Conservation (phyloP, 768 basidiomycete species). For the Podaxis rugospora region DNA sequence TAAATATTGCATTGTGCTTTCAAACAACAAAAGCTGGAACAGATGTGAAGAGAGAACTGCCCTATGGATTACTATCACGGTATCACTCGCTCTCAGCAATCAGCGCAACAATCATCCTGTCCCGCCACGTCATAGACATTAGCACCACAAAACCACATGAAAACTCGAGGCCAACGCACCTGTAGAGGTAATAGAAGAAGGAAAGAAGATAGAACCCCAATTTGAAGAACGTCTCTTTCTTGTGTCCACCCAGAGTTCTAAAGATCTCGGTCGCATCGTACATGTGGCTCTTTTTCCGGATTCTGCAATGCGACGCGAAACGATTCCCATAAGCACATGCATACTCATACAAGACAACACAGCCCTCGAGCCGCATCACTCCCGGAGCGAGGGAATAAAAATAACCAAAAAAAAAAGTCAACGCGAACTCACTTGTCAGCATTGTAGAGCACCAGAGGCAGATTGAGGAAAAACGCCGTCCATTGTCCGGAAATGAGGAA, state of each 20-base stretch:
- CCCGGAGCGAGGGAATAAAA: background rate
- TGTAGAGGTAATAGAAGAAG: conserved; percentile 89
- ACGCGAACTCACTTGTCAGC: conserved; percentile 78
- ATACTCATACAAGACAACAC: background rate
- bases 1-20: background rate
- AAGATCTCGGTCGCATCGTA: conserved; percentile 99
- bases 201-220: conserved; percentile 90
- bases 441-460: conserved; percentile 84
- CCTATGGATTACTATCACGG: background rate
- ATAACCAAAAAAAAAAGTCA: background rate
- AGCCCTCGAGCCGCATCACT: too few species aligned
- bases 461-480: conserved; percentile 87
- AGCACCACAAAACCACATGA: background rate
- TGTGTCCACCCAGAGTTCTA: conserved; percentile 87
- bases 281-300: conserved; percentile 92
- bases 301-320: conserved; percentile 40
- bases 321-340: background rate
- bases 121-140: conserved; percentile 3
- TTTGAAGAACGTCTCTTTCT: conserved; percentile 95
- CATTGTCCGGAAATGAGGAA: conserved; percentile 98
- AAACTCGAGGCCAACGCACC: conserved; percentile 42
- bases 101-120: conserved; percentile 82
- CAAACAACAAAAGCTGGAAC: background rate
- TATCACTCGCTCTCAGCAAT: conserved; percentile 71
- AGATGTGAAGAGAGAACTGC: background rate